Conservation (phyloP, 257 asterid species). For the Cinchona pubescens region DNA sequence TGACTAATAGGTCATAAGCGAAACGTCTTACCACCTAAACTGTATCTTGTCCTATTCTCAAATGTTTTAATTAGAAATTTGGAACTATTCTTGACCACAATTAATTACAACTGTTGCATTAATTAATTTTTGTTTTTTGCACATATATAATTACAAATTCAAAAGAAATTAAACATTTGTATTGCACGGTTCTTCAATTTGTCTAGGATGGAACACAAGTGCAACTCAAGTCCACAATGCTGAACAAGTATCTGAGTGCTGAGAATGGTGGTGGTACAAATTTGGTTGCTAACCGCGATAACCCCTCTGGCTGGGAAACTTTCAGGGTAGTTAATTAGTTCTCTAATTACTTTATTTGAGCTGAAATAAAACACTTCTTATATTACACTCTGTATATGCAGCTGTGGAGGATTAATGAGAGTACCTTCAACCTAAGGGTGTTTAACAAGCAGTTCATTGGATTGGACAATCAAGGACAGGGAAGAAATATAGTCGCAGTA, state of each 20-base stretch:
- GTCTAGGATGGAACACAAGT: conserved; percentile 56
- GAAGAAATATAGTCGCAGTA: conserved; percentile 12
- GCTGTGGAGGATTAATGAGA: conserved; percentile 51
- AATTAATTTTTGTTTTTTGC: too few species aligned
- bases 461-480: conserved; percentile 10
- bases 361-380: background rate
- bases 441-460: conserved; percentile 43
- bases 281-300: conserved; percentile 45
- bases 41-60: too few species aligned
- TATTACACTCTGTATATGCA: conserved; percentile 6
- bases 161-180: background rate
- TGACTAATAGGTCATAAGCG: too few species aligned
- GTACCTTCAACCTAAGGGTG: conserved; percentile 47
- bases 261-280: conserved; percentile 52
- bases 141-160: too few species aligned
- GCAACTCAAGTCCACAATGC: conserved; percentile 48
- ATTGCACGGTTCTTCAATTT: background rate
- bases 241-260: conserved; percentile 46
- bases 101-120: too few species aligned
- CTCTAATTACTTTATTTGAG: background rate
- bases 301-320: conserved; percentile 51
- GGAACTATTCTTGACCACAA: too few species aligned
- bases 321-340: conserved; percentile 36
- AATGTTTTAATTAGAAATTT: too few species aligned
- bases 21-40: too few species aligned